Evolutionary conservation across 768 basidiomycete genomes (phyloP), one percentile per base, ranked within the genome.

Genomic region (Crassisporium funariophilum): DNA sequence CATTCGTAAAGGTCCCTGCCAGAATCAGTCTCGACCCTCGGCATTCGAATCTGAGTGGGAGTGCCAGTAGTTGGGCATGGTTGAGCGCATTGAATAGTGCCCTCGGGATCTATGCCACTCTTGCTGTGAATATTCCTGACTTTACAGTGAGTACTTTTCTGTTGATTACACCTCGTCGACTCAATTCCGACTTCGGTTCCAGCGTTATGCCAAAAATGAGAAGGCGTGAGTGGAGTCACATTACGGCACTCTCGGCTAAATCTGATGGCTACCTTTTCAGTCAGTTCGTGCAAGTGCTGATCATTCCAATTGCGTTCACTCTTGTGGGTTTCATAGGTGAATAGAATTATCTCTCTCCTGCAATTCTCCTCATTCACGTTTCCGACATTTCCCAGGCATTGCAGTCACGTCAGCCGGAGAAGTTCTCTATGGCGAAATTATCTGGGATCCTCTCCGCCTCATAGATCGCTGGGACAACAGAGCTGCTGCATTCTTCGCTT

Each of bases 401-500:
- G 83, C 86, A 4, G 86, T 91, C 15, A 90, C 92, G 1, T 83
- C 82, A 8, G 86, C 89, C 0, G 88, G 86, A 6, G 74, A 84
- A 50, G 68, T 73, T 4, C 75, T 92, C 12, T 93, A 92, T 56
- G 88, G 85, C 9, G 63, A 68, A 44, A 55, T 73, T 5, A 60
- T 77, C 8, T 86, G 91, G 91, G 85, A 93, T 58, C 91, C 90
- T 0, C 74, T 87, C 3, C 68, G 69, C 43, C 78, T 93, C 52
- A 86, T 92, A 56, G 81, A 88, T 61, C 73, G 72, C 24, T 94
- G 91, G 91, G 80, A 88, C 55, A 93, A 89, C 63, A 83, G 93
- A 24, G 84, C 88, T 0, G 89, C 86, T 0, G 83, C 85, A 5
- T 95, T 95, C 73, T 94, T 95, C 59, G 82, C 82, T 5, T 75